Evolutionary conservation across 306 rosid genomes (phyloP).

Genomic region (Alnus rubra): DNA sequence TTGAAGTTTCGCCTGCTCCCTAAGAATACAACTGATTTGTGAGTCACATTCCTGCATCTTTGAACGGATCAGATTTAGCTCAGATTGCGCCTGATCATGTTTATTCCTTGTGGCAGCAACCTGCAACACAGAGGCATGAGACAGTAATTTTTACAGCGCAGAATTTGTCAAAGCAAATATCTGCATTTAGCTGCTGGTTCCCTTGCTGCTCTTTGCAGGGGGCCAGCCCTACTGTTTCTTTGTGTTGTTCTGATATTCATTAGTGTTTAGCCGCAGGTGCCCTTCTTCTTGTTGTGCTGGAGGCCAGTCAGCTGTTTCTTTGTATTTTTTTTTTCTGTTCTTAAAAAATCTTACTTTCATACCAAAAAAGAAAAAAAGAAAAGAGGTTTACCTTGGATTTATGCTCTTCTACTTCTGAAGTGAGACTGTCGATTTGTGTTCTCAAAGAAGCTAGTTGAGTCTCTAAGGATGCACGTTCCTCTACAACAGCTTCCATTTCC

Average conservation of each 20-base stretch:
- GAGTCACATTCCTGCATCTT: conserved; percentile 90
- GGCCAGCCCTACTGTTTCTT: too few species aligned
- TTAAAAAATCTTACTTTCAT: too few species aligned
- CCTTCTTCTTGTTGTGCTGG: too few species aligned
- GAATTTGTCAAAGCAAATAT: conserved; percentile 19
- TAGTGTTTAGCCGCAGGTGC: too few species aligned
- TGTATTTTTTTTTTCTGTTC: too few species aligned
- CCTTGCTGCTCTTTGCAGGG: too few species aligned
- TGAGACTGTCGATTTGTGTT: conserved; percentile 52
- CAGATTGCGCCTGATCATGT: conserved; percentile 63
- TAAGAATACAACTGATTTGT: conserved; percentile 67
- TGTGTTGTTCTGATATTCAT: too few species aligned
- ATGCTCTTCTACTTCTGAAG: conserved; percentile 70
- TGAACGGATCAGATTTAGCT: conserved; percentile 56
- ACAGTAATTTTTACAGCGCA: conserved; percentile 16
- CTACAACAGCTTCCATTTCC: conserved; percentile 87
- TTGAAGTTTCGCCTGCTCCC: conserved; percentile 70
- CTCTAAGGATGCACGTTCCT: conserved; percentile 73
- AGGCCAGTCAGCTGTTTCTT: too few species aligned
- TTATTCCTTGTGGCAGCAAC: conserved; percentile 59
- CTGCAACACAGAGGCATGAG: conserved; percentile 48
- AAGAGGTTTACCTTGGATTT: conserved; percentile 46
- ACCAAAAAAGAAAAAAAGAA: too few species aligned
- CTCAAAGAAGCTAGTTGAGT: conserved; percentile 61
- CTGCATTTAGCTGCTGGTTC: too few species aligned